phyloP scores from a whole-genome alignment of 2,329 filamentous ascomycete genomes.

The Colletotrichum sp. region DNA sequence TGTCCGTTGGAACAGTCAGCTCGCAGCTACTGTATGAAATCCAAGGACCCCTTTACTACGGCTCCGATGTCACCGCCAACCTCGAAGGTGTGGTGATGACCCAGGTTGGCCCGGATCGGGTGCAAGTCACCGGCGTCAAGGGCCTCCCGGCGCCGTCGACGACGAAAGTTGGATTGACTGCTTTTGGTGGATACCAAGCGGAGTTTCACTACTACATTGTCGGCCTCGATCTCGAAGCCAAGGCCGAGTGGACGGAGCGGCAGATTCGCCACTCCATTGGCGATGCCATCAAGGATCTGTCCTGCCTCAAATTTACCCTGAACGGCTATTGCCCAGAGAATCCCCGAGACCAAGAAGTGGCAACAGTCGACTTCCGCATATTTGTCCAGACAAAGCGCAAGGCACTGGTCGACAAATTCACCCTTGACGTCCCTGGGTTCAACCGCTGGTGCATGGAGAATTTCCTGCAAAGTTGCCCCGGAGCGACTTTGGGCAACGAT shows the following conservation, averaged over 20 bases:
- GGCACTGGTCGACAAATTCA: constrained; percentile 15
- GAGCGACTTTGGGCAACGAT: constrained; percentile 27
- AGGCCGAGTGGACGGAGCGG: constrained; percentile 27
- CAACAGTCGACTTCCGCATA: constrained; percentile 25
- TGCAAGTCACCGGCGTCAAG: constrained; percentile 36
- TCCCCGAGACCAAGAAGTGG: constrained; percentile 22
- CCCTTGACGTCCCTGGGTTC: constrained; percentile 22
- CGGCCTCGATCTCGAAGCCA: constrained; percentile 26
- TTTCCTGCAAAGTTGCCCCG: constrained; percentile 28
- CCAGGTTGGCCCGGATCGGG: constrained; percentile 38
- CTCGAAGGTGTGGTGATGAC: constrained; percentile 44
- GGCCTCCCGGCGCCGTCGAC: constrained; percentile 34
- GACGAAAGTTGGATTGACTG: constrained; percentile 32
- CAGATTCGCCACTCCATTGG: constrained; percentile 34
- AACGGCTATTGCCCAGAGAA: constrained; percentile 22
- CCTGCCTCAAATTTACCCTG: constrained; percentile 20
- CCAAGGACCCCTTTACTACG: constrained; percentile 39
- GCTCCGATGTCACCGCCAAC: constrained; percentile 33
- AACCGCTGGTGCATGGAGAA: constrained; percentile 27
- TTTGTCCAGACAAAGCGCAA: constrained; percentile 13
- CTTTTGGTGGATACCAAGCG: constrained; percentile 28
- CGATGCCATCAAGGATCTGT: constrained; percentile 25
- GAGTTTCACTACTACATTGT: constrained; percentile 26
- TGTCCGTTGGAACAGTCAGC: constrained; percentile 28
- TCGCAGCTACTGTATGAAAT: constrained; percentile 42